These are phyloP conservation scores for Diaporthe nobilis DNA, from an alignment of 2,329 filamentous ascomycete genomes.

Conservation along the genomic window DNA sequence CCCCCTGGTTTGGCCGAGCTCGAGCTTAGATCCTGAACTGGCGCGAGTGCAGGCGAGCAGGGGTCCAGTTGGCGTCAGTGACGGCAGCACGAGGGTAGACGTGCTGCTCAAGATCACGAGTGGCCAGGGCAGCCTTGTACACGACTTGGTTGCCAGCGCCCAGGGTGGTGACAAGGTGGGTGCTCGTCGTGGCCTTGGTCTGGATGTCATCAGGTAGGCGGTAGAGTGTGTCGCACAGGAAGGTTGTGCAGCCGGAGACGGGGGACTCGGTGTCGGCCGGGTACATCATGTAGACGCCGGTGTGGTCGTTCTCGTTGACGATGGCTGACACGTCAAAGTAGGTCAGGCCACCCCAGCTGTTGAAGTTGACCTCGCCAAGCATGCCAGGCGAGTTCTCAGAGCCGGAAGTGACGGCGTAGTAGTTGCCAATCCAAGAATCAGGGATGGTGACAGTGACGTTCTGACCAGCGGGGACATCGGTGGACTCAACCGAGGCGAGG, in stretches of 20 bases:
- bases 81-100: slow-evolving; percentile 41
- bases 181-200: slow-evolving; percentile 65
- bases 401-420: slow-evolving; percentile 53
- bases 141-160: slow-evolving; percentile 52
- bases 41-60: slow-evolving; percentile 25
- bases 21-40: slow-evolving; percentile 17
- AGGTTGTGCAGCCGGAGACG: slow-evolving; percentile 56
- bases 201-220: slow-evolving; percentile 67
- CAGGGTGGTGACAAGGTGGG: slow-evolving; percentile 66
- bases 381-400: slow-evolving; percentile 53
- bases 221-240: slow-evolving; percentile 64
- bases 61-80: slow-evolving; percentile 38
- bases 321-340: slow-evolving; percentile 63
- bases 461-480: slow-evolving; percentile 56
- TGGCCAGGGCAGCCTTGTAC: slow-evolving; percentile 29
- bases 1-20: not conserved
- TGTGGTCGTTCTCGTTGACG: slow-evolving; percentile 56
- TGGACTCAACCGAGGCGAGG: slow-evolving; percentile 51
- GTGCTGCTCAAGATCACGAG: slow-evolving; percentile 35
- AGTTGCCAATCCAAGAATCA: slow-evolving; percentile 51
- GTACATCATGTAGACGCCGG: slow-evolving; percentile 58
- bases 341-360: slow-evolving; percentile 53
- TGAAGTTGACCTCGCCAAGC: slow-evolving; percentile 54
- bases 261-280: slow-evolving; percentile 49
- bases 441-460: slow-evolving; percentile 52